A percentile compares a stretch with the other conserved stretches of the same genome.
Evolutionary conservation across 305 asterid genomes (phyloP).

Genomic region (Rubia occidens): DNA sequence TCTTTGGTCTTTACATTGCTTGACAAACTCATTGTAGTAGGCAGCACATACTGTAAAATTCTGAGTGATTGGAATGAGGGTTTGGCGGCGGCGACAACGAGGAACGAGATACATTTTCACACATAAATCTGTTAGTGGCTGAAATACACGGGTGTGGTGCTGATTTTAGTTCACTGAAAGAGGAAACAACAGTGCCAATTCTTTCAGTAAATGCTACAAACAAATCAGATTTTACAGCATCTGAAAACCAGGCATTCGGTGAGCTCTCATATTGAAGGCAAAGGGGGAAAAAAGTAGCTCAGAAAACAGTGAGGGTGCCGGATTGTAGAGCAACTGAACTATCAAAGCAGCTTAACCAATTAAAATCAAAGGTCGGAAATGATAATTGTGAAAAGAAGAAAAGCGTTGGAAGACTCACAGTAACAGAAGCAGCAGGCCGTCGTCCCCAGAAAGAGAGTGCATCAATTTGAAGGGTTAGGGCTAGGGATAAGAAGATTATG

Average conservation of each 20-base stretch:
- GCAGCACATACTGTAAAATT: background rate
- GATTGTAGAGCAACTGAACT: background rate
- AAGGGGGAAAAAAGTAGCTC: background rate
- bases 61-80: conserved; percentile 1
- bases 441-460: background rate
- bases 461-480: no score
- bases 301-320: background rate
- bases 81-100: background rate
- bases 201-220: background rate
- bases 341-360: background rate
- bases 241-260: background rate
- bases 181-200: background rate
- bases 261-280: background rate
- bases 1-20: conserved; percentile 12
- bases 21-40: background rate
- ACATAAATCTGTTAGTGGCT: background rate
- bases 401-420: background rate
- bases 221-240: background rate
- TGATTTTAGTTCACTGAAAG: conserved; percentile 6
- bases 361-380: background rate
- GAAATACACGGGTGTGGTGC: background rate
- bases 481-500: background rate
- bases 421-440: background rate
- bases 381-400: background rate
- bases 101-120: conserved; percentile 1